Evolutionary conservation across 164 flowering plant genomes (phyloP), one percentile per base, ranked within the genome.

Genomic region (Magnolia kwangsiensis): DNA sequence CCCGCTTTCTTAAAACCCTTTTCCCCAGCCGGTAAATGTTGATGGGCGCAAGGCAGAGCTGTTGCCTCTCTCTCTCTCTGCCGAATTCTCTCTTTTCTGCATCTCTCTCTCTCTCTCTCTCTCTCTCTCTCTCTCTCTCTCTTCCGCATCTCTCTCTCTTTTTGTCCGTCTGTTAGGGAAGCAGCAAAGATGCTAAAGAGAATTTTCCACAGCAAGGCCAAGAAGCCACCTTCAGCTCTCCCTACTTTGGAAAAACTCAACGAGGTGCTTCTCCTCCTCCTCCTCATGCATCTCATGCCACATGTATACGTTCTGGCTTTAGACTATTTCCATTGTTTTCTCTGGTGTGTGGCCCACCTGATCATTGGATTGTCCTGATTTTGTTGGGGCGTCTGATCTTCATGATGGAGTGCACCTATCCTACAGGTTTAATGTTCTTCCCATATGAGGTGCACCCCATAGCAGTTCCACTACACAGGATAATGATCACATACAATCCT

Each of bases 241-340:
- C 31, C 82, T 29, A 69, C 74, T 51, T 19, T 61, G 5, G 71
- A 74, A 4, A 77, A 77, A 14, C 77, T 80, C n/a, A 69, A 70
- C n/a, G 82, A 80, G 79, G 82, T 77, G 31, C 23, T 31, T 18
- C 50, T 75, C 45, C 29, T 21, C 67, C 6, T 8, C 8, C 3
- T 21, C 16, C 18, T 14, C 61, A 24, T 73, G 2, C 18, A n/a
- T 55, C 14, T 55, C 61, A 55, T 55, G 61, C 61, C 61, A 55
- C 13, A 11, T 9, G 61, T 55, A 4, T 55, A 16, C 13, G 29
- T 27, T 27, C 29, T 27, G 29, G 29, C 29, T 27, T 27, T 27
- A 1, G 29, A 27, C 29, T 27, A 1, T 55, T 11, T 55, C 18
- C 61, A 11, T 11, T 55, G 61, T 11, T 55, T 16, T 10, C 18